Base-by-base conservation (phyloP, 139 green algal genomes). In the Pedinophyceae sp. region DNA sequence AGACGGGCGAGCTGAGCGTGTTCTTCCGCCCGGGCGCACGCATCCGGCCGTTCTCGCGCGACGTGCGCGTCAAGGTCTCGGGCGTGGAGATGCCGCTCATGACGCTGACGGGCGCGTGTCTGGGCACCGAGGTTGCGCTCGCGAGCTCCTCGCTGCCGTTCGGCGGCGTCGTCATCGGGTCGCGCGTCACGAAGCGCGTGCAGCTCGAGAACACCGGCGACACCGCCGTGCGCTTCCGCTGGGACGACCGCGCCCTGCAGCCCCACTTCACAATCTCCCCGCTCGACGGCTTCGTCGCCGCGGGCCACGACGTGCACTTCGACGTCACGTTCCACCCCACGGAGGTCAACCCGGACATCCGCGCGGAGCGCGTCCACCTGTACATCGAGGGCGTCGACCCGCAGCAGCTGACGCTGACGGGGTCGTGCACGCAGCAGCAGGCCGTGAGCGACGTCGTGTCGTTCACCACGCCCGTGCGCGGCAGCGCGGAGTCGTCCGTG, bases 161-260 rank as follows among this genome's bases (percentile, higher is more conserved):
- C 59, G 79, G 79, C 24, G 64, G 69, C 6, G 80, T 87, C 4
- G 67, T 76, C 20, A 57, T 76, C 22, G 82, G 82, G 51, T 69
- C 58, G 38, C 54, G 68, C 17, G 67, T 69, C 19, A 71, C 57
- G 2, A 84, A 85, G 71, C 62, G 60, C 10, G 50, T 87, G 53
- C 61, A 75, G 55, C 62, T 91, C 34, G 69, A 81, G 57, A 91
- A 91, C 72, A 81, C 58, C 0, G 82, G 82, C 3, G 80, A 92
- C 48, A 50, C 82, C 30, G 76, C 72, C 30, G 73, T 65, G 30
- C 79, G 75, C 47, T 92, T 80, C 48, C 46, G 53, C 13, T 84
- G 75, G 72, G 72, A 87, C 39, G 61, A 52, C 4, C 2, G 20
- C 3, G 56, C 54, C 13, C 43, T 86, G 26, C 59, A 46, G 18